These are phyloP conservation scores for Oropetium thomaeum DNA, from an alignment of 176 grass and related monocot genomes.

Conservation along the genomic window DNA sequence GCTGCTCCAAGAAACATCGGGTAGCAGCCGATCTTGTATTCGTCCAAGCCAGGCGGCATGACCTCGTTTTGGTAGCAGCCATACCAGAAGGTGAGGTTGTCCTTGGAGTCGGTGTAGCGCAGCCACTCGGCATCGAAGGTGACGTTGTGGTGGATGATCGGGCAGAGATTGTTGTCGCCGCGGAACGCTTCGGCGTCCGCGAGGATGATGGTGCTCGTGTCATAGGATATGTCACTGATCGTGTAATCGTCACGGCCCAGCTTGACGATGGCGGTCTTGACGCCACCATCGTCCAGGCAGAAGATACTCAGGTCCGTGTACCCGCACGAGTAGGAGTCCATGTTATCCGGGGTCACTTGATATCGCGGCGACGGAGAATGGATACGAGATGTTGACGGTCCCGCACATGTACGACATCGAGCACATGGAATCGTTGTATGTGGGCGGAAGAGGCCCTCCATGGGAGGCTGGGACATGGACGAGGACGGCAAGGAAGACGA, in stretches of 20 bases:
- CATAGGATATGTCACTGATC: neutral
- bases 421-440: neutral
- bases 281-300: no score
- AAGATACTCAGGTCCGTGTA: no score
- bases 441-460: neutral
- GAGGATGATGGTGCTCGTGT: neutral
- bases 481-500: neutral
- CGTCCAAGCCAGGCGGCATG: rapidly evolving
- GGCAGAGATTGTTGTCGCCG: neutral
- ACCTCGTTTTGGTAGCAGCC: neutral
- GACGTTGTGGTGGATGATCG: neutral
- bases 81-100: conserved; percentile 15
- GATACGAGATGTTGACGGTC: neutral
- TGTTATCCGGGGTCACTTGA: rapidly evolving
- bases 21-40: no score
- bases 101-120: neutral
- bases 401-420: neutral
- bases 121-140: neutral
- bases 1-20: no score
- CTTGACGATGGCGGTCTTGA: neutral
- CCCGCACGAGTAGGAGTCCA: neutral
- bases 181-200: neutral
- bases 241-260: neutral
- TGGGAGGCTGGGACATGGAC: neutral
- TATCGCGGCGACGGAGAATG: conserved; percentile 13